Evolutionary conservation across 225 moss, liverwort and hornwort genomes (phyloP), one percentile per base, ranked within the genome.

Genomic region (Marchantia paleacea): DNA sequence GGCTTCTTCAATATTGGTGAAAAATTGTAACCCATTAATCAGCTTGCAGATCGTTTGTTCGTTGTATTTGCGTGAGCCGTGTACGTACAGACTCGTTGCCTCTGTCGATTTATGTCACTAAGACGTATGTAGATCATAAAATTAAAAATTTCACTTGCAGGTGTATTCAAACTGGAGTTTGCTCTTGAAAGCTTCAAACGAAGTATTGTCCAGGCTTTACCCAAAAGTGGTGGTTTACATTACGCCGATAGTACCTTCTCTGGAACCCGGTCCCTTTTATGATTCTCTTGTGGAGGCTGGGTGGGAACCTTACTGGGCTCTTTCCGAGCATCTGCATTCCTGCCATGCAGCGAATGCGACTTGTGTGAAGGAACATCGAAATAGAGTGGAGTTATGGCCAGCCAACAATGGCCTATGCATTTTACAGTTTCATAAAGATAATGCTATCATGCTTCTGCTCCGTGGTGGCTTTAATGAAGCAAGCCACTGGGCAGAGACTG

Each of bases 401-500:
- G 92, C 89, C 64, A 89, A 91, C 57, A 85, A 86, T 22, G 88
- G 92, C 52, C 83, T 89, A 57, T 89, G 88, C 12, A 72, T 90
- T 58, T 72, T 83, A 69, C 86, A 87, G 30, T 97, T 93, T 81
- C 83, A 89, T 62, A 93, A 89, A 60, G 82, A 75, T 25, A 86
- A 90, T 80, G 87, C 86, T 2, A 68, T 92, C 29, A 63, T 91
- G 75, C 81, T 93, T 52, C 83, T 97, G 11, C 75, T 90, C 64
- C 87, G 92, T 80, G 91, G 94, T 71, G 92, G 90, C 75, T 94
- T 93, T 76, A 92, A 84, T 67, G 94, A 97, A 73, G 91, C 90
- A 15, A 90, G 89, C 53, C 72, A 85, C 74, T 91, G 89, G 93
- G 92, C 93, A 77, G 92, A 93, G 24, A 89, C 94, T 66, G 94